These are phyloP conservation scores for Emydomyces testavorans DNA, from an alignment of 2,329 filamentous ascomycete genomes.

Conservation along the genomic window DNA sequence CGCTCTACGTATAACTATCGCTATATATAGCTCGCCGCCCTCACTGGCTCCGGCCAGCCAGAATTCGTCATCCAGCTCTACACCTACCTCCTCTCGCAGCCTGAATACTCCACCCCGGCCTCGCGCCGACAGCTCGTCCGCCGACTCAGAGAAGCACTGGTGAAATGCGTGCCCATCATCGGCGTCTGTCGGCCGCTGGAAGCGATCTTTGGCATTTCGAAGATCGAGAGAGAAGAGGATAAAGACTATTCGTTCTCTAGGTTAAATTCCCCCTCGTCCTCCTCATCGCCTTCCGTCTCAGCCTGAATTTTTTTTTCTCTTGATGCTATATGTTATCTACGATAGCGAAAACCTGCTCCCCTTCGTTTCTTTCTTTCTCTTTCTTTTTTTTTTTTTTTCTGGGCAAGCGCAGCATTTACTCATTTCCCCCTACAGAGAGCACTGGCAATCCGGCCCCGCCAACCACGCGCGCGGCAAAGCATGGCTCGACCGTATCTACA, in stretches of 20 bases:
- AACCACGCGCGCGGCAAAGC: slow-evolving; percentile 43
- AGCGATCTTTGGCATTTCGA: slow-evolving; percentile 45
- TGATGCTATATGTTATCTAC: too few relatives aligned
- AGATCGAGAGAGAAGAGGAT: slow-evolving; percentile 45
- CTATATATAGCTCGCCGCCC: slow-evolving; percentile 27
- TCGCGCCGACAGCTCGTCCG: slow-evolving; percentile 28
- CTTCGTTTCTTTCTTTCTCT: too few relatives aligned
- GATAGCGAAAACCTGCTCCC: too few relatives aligned
- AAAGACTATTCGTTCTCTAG: slow-evolving; percentile 44
- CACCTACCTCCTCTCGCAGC: slow-evolving; percentile 42
- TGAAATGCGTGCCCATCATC: slow-evolving; percentile 48
- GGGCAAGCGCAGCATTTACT: background rate
- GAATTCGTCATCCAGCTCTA: slow-evolving; percentile 45
- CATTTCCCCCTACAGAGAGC: slow-evolving; percentile 37
- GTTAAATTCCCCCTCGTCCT: background rate
- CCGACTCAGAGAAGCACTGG: slow-evolving; percentile 43
- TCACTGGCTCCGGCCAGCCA: slow-evolving; percentile 41
- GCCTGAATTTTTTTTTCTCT: background rate
- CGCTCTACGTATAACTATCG: too few relatives aligned
- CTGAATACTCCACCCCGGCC: slow-evolving; percentile 30
- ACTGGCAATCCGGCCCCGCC: slow-evolving; percentile 47
- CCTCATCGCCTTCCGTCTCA: background rate
- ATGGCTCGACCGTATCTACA: slow-evolving; percentile 49
- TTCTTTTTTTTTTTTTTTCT: background rate
- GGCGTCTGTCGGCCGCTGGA: slow-evolving; percentile 54